Base-by-base conservation (phyloP, 2,329 filamentous ascomycete genomes). In the Emergomyces orientalis region DNA sequence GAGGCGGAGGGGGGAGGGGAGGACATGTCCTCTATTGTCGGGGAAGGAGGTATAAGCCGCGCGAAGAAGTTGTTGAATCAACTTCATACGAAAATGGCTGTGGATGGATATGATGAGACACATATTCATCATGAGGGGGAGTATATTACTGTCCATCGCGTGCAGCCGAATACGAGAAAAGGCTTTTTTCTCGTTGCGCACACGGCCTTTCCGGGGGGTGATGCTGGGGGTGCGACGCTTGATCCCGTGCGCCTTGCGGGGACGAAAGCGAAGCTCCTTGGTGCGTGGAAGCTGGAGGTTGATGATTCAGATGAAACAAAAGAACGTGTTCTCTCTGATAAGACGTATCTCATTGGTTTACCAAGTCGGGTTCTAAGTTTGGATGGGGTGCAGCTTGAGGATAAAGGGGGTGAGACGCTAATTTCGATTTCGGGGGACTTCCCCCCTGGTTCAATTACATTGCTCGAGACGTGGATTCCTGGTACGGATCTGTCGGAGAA, bases 391-490 rank as follows among this genome's bases (percentile, higher is more conserved):
- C 82, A 81, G 32, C 82, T 96, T 70, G 88, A 93, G 66, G 79
- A 82, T n/a, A 82, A 86, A 60, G 86, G 83, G 4, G 84, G 88
- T 55, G 87, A 91, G 69, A 93, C 91, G 1, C 83, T 87, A 62
- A 91, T 99, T 66, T 87, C 85, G 0, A 86, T 96, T 19, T 87
- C 89, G 1, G 87, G 91, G 56, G 85, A 87, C 65, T 96, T 99
- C 73, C 90, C 91, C 3, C 92, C 95, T 17, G 94, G 94, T 63
- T 96, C 91, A 67, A 96, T 99, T 68, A 91, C 92, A 2, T 80
- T 99, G 2, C 96, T 97, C 68, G 92, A 97, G 78, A 99, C 94
- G 0, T 97, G 89, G 88, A 94, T 97, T 34, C 92, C 92, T 3
- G 86, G 86, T 30, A 89, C 89, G 1, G 91, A 97, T 71, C 89